Percentiles rank a stretch among this genome's conserved stretches.
These are phyloP conservation scores for Friedmanniomyces simplex DNA, from an alignment of 495 filamentous ascomycete species.

Conservation along the genomic window DNA sequence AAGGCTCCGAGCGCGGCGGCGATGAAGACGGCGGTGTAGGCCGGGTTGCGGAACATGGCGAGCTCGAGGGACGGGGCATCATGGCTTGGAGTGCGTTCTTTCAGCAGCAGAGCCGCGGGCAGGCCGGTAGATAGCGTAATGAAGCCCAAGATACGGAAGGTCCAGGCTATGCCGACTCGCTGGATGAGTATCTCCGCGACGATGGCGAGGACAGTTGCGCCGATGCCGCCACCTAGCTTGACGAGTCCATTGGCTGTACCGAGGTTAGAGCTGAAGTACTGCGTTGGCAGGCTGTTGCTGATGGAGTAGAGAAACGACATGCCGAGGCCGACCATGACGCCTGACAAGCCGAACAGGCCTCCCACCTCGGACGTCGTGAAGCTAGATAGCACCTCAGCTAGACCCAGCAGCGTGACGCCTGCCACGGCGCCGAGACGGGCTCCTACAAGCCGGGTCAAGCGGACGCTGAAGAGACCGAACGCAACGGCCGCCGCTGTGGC, in stretches of 20 bases:
- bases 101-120: neutral
- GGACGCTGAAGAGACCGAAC: neutral
- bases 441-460: neutral
- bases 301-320: neutral
- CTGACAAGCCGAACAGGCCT: neutral
- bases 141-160: constrained; percentile 2
- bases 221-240: constrained; percentile 3
- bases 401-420: neutral
- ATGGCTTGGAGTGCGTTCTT: neutral
- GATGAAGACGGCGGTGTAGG: neutral
- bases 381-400: neutral
- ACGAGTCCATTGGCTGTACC: constrained; percentile 2
- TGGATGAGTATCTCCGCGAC: neutral
- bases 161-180: neutral
- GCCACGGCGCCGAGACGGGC: neutral
- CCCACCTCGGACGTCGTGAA: neutral
- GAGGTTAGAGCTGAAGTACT: neutral
- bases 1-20: neutral
- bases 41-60: neutral
- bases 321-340: neutral
- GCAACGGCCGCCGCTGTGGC: neutral
- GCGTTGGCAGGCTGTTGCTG: neutral
- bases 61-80: neutral
- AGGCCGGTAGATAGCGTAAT: neutral
- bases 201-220: neutral